Evolutionary conservation across 495 filamentous ascomycete species (phyloP).

Genomic region (Schizothecium vesticola): DNA sequence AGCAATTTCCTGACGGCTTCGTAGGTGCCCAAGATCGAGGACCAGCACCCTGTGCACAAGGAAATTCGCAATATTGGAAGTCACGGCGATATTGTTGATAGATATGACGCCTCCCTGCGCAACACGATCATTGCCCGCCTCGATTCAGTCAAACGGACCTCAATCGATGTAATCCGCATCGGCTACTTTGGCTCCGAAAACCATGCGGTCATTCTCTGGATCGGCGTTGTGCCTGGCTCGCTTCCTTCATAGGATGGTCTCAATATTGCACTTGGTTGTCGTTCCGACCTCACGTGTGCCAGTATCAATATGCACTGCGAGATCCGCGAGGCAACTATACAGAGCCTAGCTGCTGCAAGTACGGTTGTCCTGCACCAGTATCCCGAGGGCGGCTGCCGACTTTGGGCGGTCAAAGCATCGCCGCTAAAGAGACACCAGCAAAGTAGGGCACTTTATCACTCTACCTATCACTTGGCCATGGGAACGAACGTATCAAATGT

Average conservation of each 20-base stretch:
- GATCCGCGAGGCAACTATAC: background rate
- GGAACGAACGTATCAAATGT: too few relatives aligned
- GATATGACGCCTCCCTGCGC: conserved; percentile 1
- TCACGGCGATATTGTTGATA: background rate
- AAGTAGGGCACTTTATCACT: background rate
- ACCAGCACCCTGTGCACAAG: background rate
- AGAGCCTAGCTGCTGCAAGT: background rate
- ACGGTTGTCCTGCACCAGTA: background rate
- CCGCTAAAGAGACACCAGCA: background rate
- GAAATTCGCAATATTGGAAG: background rate
- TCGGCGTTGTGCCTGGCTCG: background rate
- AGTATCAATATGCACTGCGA: background rate
- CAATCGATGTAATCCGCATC: background rate
- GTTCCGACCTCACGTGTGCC: background rate
- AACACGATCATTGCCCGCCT: conserved; percentile 1
- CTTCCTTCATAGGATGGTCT: background rate
- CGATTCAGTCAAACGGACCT: background rate
- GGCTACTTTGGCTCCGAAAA: background rate
- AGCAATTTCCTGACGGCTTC: background rate
- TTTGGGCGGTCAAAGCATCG: background rate
- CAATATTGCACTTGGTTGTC: background rate
- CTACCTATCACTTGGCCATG: background rate
- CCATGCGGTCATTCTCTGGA: background rate
- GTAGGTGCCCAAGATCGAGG: background rate
- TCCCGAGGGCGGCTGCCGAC: too few relatives aligned